phyloP scores from a whole-genome alignment of 441 rosid species.

The Gossypium schwendimanii region DNA sequence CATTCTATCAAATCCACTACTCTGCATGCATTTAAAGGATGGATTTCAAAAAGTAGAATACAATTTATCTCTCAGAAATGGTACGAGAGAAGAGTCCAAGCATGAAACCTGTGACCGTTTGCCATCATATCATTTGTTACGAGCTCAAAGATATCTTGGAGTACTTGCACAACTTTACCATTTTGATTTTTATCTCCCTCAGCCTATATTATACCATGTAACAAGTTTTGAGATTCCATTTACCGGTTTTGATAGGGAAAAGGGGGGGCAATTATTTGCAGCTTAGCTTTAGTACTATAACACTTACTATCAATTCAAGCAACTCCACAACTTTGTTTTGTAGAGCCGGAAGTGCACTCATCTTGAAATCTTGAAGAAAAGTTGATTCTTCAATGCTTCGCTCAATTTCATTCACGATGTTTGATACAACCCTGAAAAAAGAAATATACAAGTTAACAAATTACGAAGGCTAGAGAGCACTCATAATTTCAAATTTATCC shows the following conservation, averaged over 20 bases:
- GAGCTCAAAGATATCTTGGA: conserved; percentile 92
- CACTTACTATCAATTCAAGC: conserved; percentile 79
- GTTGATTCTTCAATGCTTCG: conserved; percentile 59
- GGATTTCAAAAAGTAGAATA: conserved; percentile 14
- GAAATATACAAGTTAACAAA: conserved; percentile 11
- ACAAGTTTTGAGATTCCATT: conserved; percentile 2
- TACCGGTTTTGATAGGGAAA: conserved; percentile 2
- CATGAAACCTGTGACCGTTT: conserved; percentile 58
- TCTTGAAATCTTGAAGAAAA: conserved; percentile 69
- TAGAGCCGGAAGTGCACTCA: conserved; percentile 68
- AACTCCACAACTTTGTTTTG: conserved; percentile 59
- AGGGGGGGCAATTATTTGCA: background rate
- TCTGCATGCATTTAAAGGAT: conserved; percentile 33
- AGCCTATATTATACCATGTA: conserved; percentile 29
- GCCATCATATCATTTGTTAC: conserved; percentile 84
- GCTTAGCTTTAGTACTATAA: conserved; percentile 13
- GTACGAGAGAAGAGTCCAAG: conserved; percentile 14
- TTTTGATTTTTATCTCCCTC: conserved; percentile 56
- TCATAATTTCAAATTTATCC: conserved; percentile 1
- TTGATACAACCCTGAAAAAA: conserved; percentile 49
- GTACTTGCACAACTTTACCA: conserved; percentile 63
- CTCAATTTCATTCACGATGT: conserved; percentile 63
- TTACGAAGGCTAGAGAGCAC: conserved; percentile 10
- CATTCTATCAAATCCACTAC: conserved; percentile 41
- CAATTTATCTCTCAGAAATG: conserved; percentile 4